Base-by-base conservation (phyloP, 768 basidiomycete species). In the Scleroderma bovista region DNA sequence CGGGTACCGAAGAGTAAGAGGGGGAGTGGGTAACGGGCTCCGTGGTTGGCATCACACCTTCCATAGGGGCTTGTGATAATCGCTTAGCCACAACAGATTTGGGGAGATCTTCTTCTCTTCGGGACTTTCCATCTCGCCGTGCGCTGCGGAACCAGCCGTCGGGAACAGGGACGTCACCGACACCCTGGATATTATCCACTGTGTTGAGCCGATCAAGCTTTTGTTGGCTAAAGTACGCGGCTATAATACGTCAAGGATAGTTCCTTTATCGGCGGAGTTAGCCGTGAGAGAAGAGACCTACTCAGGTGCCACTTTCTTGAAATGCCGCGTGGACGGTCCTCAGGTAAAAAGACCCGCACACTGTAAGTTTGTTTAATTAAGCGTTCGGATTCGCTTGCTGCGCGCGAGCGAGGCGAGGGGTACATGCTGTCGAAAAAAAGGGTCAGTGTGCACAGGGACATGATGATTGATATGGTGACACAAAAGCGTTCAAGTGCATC, bases 161-260 rank as follows among this genome's bases (percentile, higher is more conserved):
- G 37, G 88, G 88, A 16, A 89, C 83, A 39, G 66, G 64, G 17
- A 83, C 68, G 63, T 85, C 80, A 37, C 82, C 81, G 52, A 89
- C 73, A 44, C 78, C 79, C 22, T 73, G 80, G 58, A 90, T 77
- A 44, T 74, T 77, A 64, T 88, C 86, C 44, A 90, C 79, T 33
- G 85, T 88, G 55, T 76, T 73, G 37, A 91, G 78, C 48, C 75
- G 74, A 62, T 87, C 84, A 51, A 90, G 70, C 49, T 77, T 84
- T 59, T 80, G 80, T 60, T 87, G 87, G 57, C 84, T 88, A 66
- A 88, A 91, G 73, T 91, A 91, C 42, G 88, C 88, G 52, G 88
- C 88, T 91, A 61, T 32, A 50, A 49, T 47, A 47, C 47, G 36
- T 43, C 54, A 41, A 47, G 38, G 44, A 49, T 59, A 47, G 49